phyloP scores from a whole-genome alignment of 2,329 filamentous ascomycete species.

The Didymella arachidicola region DNA sequence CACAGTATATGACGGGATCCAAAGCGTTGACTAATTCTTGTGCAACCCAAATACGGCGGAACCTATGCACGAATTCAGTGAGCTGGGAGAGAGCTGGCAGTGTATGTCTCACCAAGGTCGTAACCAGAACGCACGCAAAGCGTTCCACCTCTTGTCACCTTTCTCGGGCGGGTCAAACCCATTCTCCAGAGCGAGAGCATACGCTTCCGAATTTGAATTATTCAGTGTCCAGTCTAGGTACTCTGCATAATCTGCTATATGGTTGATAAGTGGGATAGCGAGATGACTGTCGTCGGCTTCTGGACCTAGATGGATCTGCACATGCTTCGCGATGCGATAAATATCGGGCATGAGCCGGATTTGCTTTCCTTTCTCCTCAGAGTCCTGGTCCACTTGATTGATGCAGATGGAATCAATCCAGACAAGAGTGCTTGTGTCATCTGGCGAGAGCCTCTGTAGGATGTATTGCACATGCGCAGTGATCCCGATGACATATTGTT shows the following conservation, averaged over 20 bases:
- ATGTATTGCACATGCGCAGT: background rate
- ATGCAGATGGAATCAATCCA: background rate
- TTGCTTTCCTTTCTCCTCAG: background rate
- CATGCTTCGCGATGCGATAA: background rate
- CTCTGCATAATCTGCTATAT: background rate
- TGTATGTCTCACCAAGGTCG: background rate
- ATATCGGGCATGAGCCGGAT: background rate
- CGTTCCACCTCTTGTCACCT: background rate
- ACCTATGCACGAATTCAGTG: background rate
- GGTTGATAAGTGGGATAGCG: background rate
- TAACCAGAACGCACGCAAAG: background rate
- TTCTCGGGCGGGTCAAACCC: background rate
- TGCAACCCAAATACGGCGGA: background rate
- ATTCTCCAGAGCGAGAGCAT: background rate
- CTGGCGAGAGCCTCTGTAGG: background rate
- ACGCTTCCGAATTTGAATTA: background rate
- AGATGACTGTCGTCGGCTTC: background rate
- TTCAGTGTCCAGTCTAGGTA: background rate
- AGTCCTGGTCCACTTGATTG: background rate
- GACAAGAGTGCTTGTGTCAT: background rate
- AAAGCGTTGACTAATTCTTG: background rate
- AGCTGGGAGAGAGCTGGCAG: background rate
- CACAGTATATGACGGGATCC: background rate
- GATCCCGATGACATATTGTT: background rate
- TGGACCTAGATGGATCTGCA: background rate